Evolutionary conservation across 2,329 filamentous ascomycete species (phyloP).

Genomic region (Bipolaris cookei): DNA sequence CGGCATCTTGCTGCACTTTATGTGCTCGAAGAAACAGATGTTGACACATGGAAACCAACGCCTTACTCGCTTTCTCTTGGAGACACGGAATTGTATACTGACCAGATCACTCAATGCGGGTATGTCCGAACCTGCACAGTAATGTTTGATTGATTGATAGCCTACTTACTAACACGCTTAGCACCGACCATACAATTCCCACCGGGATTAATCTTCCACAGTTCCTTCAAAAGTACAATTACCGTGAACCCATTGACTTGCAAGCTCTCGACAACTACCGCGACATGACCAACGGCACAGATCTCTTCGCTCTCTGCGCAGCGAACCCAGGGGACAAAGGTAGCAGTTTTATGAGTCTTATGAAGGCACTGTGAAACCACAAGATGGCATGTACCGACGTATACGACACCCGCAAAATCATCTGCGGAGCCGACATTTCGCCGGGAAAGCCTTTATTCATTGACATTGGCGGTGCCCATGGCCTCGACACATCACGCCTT

Average conservation of each 20-base stretch:
- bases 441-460: constrained; percentile 4
- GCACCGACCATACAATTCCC: constrained; percentile 8
- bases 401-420: constrained; percentile 6
- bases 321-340: constrained; percentile 9
- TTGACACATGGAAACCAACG: constrained; percentile 11
- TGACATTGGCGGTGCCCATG: constrained; percentile 2
- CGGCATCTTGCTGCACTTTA: constrained; percentile 8
- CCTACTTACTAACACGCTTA: background rate
- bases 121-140: background rate
- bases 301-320: constrained; percentile 5
- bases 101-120: constrained; percentile 12
- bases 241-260: constrained; percentile 7
- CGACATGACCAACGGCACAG: constrained; percentile 8
- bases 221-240: constrained; percentile 10
- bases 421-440: background rate
- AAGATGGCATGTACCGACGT: constrained; percentile 14
- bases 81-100: constrained; percentile 6
- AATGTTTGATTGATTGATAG: background rate
- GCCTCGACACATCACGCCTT: constrained; percentile 6
- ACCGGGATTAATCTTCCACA: constrained; percentile 3
- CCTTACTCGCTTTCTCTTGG: constrained; percentile 11
- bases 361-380: constrained; percentile 1
- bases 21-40: constrained; percentile 4
- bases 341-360: constrained; percentile 10
- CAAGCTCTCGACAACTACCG: constrained; percentile 9